phyloP scores from a whole-genome alignment of 129 eudicot species.

The Arctium minus region DNA sequence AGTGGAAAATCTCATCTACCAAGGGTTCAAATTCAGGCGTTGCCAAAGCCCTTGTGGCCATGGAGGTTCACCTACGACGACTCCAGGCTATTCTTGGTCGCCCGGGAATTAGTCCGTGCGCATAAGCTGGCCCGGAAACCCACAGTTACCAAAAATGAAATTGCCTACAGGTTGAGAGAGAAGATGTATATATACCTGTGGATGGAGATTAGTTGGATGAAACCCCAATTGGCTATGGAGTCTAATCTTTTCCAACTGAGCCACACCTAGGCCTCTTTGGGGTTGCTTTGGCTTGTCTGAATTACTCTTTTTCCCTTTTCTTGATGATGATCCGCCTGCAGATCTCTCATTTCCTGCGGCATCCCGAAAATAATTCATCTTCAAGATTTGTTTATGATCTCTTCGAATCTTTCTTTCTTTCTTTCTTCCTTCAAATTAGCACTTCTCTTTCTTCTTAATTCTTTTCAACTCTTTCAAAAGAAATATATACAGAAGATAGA shows the following conservation, averaged over 20 bases:
- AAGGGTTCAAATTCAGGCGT: too few relatives aligned
- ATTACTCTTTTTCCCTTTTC: slow-evolving; percentile 46
- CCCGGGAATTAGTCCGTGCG: too few relatives aligned
- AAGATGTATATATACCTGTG: slow-evolving; percentile 4
- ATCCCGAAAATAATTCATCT: slow-evolving; percentile 46
- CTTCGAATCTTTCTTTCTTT: slow-evolving; percentile 14
- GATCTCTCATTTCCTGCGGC: slow-evolving; percentile 34
- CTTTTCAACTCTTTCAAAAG: slow-evolving; percentile 2
- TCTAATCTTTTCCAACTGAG: slow-evolving; percentile 89
- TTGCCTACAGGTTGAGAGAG: background rate
- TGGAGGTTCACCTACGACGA: too few relatives aligned
- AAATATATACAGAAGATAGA: slow-evolving; percentile 18
- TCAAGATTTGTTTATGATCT: background rate
- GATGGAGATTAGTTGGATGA: slow-evolving; percentile 25
- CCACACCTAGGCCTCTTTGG: slow-evolving; percentile 92
- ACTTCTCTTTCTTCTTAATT: background rate
- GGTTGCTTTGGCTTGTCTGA: slow-evolving; percentile 72
- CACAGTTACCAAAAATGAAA: too few relatives aligned
- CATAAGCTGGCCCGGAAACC: too few relatives aligned
- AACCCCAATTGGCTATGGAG: slow-evolving; percentile 63
- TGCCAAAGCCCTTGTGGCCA: too few relatives aligned
- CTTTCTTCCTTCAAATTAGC: slow-evolving; percentile 12
- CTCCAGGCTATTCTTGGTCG: too few relatives aligned
- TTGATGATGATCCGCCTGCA: slow-evolving; percentile 28
- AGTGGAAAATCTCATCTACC: too few relatives aligned